phyloP scores from a whole-genome alignment of 2,329 filamentous ascomycete species.

The Aspergillus glaucus region DNA sequence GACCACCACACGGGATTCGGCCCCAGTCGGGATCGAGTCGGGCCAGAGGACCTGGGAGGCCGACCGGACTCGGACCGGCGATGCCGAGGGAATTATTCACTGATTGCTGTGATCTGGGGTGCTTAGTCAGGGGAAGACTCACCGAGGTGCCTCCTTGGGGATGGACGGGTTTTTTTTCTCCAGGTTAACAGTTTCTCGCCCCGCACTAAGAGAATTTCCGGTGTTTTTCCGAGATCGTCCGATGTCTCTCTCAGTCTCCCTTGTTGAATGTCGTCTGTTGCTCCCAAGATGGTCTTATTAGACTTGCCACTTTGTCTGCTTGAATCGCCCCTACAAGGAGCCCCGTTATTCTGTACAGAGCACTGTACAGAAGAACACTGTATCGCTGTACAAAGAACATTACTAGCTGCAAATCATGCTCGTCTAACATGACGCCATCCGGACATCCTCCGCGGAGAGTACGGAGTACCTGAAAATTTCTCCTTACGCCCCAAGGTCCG shows the following conservation, averaged over 20 bases:
- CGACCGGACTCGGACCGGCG: constrained; percentile 11
- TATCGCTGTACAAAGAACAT: background rate
- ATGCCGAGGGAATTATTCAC: constrained; percentile 15
- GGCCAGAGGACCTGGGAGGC: constrained; percentile 1
- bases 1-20: constrained; percentile 16
- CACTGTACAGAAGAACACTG: too few relatives aligned
- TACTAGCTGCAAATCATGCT: background rate
- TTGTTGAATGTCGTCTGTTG: background rate
- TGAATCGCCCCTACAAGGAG: background rate
- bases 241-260: constrained; percentile 1
- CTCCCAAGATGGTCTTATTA: background rate
- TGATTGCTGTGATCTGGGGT: background rate
- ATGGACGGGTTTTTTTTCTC: constrained; percentile 10
- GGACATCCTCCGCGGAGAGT: background rate
- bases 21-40: constrained; percentile 15
- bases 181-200: constrained; percentile 5
- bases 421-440: background rate
- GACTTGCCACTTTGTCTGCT: background rate
- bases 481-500: too few relatives aligned
- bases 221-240: constrained; percentile 15
- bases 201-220: constrained; percentile 9
- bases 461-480: background rate
- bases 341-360: too few relatives aligned
- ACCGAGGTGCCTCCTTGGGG: constrained; percentile 17
- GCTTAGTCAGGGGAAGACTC: constrained; percentile 2